Base-by-base conservation (phyloP, 169 alveolate species). In the Cryptosporidium muris region DNA sequence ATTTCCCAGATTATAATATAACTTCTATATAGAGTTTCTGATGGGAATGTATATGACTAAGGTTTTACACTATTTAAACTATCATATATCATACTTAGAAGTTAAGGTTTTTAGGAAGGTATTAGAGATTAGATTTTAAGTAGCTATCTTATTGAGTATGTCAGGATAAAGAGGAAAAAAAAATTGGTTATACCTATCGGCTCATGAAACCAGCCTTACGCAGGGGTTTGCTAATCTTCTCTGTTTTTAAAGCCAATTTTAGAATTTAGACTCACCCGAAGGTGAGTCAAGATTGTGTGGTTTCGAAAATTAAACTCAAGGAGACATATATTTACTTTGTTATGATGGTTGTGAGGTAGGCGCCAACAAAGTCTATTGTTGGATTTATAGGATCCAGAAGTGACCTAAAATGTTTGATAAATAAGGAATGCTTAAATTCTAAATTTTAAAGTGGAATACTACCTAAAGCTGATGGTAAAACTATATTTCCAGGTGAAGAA, bases 221-320 rank as follows among this genome's bases (percentile, higher is more conserved):
- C 85, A 74, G 85, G 85, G 85, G 85, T 74, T 74, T 74, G 85
- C 85, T 74, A 74, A 74, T 74, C 85, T 74, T 74, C 85, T 74
- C 85, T 74, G 85, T 74, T 74, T 74, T 74, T 74, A 74, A 74
- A 74, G 85, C 85, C 85, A 74, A 74, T 74, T 74, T 74, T 74
- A 74, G 85, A 58, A 74, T 60, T 37, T 66, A 68, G 85, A 58
- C 25, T 25, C 43, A 66, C 67, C 85, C 51, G 74, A 42, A 74
- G 85, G 85, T 58, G 85, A 74, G 60, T 68, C 85, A n/a, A n/a
- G n/a, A n/a, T n/a, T n/a, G n/a, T n/a, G n/a, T n/a, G n/a, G n/a
- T n/a, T n/a, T 43, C 68, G 40, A 14, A 45, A 58, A 58, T 74
- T 58, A 42, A 37, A 74, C 60, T 36, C 14, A 43, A 45, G 34